Base-by-base conservation (phyloP, 2,329 filamentous ascomycete species). In the Magnaporthales sp. region DNA sequence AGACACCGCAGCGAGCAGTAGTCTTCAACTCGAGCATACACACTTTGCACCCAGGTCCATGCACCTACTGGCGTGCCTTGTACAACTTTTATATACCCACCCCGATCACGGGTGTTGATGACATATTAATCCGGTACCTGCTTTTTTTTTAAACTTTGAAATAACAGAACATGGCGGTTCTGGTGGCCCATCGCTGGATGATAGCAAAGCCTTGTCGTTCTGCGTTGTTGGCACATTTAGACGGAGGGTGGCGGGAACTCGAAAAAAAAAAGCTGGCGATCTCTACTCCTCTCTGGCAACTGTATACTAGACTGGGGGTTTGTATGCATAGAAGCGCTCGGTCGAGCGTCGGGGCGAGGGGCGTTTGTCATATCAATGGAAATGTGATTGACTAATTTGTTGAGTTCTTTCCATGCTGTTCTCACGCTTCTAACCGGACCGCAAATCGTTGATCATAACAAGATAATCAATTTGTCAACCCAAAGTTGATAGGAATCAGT, bases 281-380 rank as follows among this genome's bases (percentile, higher is more conserved):
- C 64, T 66, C 64, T 66, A 54, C 64, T 66, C 64, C 64, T 46
- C 64, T 66, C 64, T 46, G 51, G 19, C 54, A 31, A 32, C 29
- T 66, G 64, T 66, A 66, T 27, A 60, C 58, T 66, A 66, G 54
- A 66, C 31, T 51, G 27, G 38, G 63, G 63, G 64, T 27, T 32
- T 30, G 29, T 66, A 60, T 56, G 64, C 64, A 61, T 66, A 58
- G 19, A 66, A 46, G 22, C 51, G 56, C 29, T 27, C 24, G 24
- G 64, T 66, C 15, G 54, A 46, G 64, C 64, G 54, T 38, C n/a
- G 29, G 29, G 63, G 63, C 19, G 22, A 27, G 38, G 29, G 27
- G 64, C 29, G 51, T 30, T 61, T 62, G n/a, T 30, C 24, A 32
- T 61, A 24, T 29, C 51, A 66, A 66, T 66, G 54, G 63, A 46